Evolutionary conservation across 192 early-diverging fungal genomes (phyloP), one percentile per base, ranked within the genome.

Genomic region (Chytriomyces sp.): DNA sequence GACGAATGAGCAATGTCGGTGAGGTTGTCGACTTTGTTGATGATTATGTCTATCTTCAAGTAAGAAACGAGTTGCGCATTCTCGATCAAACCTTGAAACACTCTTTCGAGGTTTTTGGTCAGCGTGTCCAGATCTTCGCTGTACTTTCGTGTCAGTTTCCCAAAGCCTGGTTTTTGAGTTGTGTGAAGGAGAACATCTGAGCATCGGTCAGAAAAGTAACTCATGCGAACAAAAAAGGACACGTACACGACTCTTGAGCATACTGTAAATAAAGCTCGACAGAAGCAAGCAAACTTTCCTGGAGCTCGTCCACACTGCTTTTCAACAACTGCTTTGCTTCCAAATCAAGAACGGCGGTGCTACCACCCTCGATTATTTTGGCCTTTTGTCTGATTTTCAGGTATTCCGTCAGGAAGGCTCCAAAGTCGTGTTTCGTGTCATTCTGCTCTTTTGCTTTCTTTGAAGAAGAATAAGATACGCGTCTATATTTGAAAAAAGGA

Each of bases 211-310:
- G 53, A 59, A 59, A 59, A 59, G 13, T 1, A 59, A 59, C 28
- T 35, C 28, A 35, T 35, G 28, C 28, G 2, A 35, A 59, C 13
- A 59, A 18, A 59, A 18, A 18, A 20, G 0, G 20, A 20, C 13
- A 59, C 53, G 13, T 59, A 59, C 53, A 59, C 20, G 53, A 59
- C 2, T 0, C 53, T 20, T 59, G 53, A 59, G 53, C 53, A 59
- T 59, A 59, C 20, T 59, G 53, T 59, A 59, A 59, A 59, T 59
- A 59, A 59, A 59, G 53, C 53, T 59, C 53, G 20, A 59, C 20
- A 20, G 53, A 13, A 59, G 53, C 13, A 59, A 59, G 13, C 53
- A 59, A 59, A 59, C 16, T 20, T 59, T 59, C 3, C 53, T 59
- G 13, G 16, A 59, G 13, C 20, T 59, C 20, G 20, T 59, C 20